Percentiles rank a stretch among this genome's conserved stretches.
Evolutionary conservation across 164 flowering plant genomes (phyloP).

Genomic region (Magnolia changhungtana): DNA sequence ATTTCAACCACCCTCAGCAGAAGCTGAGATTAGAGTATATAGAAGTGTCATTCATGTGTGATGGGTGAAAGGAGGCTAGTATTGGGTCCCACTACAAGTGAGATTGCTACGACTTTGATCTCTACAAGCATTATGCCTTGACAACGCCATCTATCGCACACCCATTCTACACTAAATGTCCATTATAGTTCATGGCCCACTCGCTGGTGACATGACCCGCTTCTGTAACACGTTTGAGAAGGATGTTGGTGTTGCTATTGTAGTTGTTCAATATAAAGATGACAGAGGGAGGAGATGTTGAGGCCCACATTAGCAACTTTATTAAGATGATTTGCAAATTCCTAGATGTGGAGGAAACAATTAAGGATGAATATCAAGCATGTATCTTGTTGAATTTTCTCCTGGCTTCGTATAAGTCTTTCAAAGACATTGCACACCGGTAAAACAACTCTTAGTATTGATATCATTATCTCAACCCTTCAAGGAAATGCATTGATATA

Average conservation of each 20-base stretch:
- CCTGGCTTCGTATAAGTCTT: too few relatives aligned
- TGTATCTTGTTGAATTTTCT: too few relatives aligned
- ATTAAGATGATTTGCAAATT: too few relatives aligned
- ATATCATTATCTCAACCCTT: too few relatives aligned
- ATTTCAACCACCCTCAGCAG: conserved; percentile 84
- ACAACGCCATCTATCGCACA: conserved; percentile 55
- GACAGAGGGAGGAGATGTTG: too few relatives aligned
- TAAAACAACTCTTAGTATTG: too few relatives aligned
- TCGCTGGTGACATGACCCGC: conserved; percentile 58
- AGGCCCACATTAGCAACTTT: too few relatives aligned
- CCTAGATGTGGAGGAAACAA: too few relatives aligned
- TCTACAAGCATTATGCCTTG: conserved; percentile 73
- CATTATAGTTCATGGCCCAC: conserved; percentile 56
- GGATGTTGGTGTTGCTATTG: conserved; percentile 38
- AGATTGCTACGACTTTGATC: conserved; percentile 59
- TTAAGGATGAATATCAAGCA: too few relatives aligned
- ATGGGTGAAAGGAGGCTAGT: conserved; percentile 93
- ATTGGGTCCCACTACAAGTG: conserved; percentile 84
- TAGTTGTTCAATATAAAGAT: too few relatives aligned
- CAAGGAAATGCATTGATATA: too few relatives aligned
- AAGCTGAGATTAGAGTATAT: conserved; percentile 53
- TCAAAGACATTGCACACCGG: too few relatives aligned
- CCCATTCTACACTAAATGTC: conserved; percentile 77
- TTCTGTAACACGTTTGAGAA: conserved; percentile 84
- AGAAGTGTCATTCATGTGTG: conserved; percentile 76